Evolutionary conservation across 768 basidiomycete species (phyloP), one percentile per base, ranked within the genome.

Genomic region (Mycena galopus): DNA sequence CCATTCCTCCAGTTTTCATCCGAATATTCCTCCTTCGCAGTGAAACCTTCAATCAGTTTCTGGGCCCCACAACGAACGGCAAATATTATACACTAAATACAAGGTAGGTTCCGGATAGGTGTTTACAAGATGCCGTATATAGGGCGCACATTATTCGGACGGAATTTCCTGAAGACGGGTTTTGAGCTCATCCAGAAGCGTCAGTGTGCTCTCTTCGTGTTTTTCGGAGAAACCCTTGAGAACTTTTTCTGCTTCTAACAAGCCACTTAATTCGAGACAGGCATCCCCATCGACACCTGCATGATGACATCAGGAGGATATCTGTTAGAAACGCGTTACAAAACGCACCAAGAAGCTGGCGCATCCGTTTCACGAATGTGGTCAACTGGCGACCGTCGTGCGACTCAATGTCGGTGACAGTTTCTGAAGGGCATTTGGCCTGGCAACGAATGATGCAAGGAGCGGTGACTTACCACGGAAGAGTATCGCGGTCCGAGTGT

Each of bases 131-230:
- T 56, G 12, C 29, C 19, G 16, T 16, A 27, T 32, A 56, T 16
- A 56, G 7, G 30, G 16, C 16, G 14, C 11, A 19, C 32, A 56
- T 56, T 32, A 55, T 30, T 27, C 4, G 12, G 53, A 21, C 4
- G 63, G n/a, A 4, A 71, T 30, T 8, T 53, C 4, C 27, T 71
- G 70, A 17, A 42, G 59, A 4, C 63, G 57, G 1, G 35, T 53
- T 51, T 71, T 71, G 3, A 71, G 50, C 0, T 19, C 17, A 10
- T 72, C 71, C 17, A 72, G 23, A n/a, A 62, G 27, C 1, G 16
- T 29, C 10, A 7, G 11, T 21, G 42, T 35, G 7, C 30, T 17
- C 6, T 67, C 71, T 35, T 72, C 71, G 39, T 72, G 39, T 32
- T 25, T 29, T 11, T 30, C 23, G 3, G 21, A 29, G 27, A 67